Conservation (phyloP, 345 rosid species). For the Salix suchowensis region DNA sequence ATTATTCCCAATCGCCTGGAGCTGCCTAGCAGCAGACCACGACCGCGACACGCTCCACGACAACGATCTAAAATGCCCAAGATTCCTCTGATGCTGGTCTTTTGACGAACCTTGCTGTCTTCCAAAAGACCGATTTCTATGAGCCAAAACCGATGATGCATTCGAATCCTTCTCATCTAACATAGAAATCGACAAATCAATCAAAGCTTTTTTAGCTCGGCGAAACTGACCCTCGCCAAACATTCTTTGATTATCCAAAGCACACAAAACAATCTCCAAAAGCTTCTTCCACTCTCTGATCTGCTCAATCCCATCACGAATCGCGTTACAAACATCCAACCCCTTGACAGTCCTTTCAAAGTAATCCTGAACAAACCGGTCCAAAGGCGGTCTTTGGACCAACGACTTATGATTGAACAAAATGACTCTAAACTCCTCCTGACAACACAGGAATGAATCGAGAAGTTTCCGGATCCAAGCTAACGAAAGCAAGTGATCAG, state of each 20-base stretch:
- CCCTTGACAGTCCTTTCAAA: slow-evolving; percentile 43
- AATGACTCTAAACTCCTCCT: slow-evolving; percentile 60
- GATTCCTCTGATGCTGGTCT: slow-evolving; percentile 34
- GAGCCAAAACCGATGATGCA: slow-evolving; percentile 32
- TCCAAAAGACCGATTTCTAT: slow-evolving; percentile 85
- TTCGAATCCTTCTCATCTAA: slow-evolving; percentile 72
- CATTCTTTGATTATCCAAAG: slow-evolving; percentile 43
- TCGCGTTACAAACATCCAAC: slow-evolving; percentile 47
- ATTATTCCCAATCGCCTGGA: slow-evolving; percentile 69
- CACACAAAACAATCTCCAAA: slow-evolving; percentile 41
- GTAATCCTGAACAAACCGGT: slow-evolving; percentile 31
- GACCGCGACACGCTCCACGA: slow-evolving; percentile 98
- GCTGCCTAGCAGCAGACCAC: slow-evolving; percentile 93
- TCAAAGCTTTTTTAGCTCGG: slow-evolving; percentile 76
- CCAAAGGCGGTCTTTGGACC: slow-evolving; percentile 39
- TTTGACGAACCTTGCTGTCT: slow-evolving; percentile 32
- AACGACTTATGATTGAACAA: slow-evolving; percentile 36
- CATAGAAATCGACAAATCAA: slow-evolving; percentile 81
- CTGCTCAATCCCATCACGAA: slow-evolving; percentile 45
- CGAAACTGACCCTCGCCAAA: slow-evolving; percentile 84
- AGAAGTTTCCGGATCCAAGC: slow-evolving; percentile 59
- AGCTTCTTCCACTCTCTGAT: slow-evolving; percentile 44
- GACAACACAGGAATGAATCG: slow-evolving; percentile 50
- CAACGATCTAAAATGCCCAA: slow-evolving; percentile 75
- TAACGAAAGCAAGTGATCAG: slow-evolving; percentile 52